Evolutionary conservation across 192 early-diverging fungal genomes (phyloP), one percentile per base, ranked within the genome.

Genomic region (Coemansia sp.): DNA sequence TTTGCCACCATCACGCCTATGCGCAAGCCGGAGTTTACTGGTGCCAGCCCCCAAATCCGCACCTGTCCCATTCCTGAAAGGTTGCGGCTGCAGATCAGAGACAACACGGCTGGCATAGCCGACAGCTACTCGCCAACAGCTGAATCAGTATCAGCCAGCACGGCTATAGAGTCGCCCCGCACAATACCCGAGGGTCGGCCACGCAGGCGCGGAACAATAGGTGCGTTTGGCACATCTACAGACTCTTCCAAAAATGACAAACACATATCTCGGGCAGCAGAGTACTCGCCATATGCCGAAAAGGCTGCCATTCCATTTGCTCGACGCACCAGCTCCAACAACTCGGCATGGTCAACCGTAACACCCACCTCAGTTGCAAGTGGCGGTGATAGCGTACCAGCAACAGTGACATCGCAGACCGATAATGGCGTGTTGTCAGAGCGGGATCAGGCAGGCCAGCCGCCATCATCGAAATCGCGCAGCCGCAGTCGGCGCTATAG

Each of bases 61-160:
- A 75, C 72, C 14, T 75, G 72, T 19, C 72, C 72, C 15, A 75
- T 75, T 15, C 72, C 72, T 12, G 72, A 75, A 38, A 45, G 60
- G 10, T 33, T 75, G 38, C 72, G 61, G 3, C 33, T 68, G 31
- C 65, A 64, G 49, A 31, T 59, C 40, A 40, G 44, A 18, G 72
- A 75, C 13, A 19, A 36, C 13, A 10, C 20, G 6, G 4, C 21
- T 5, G 57, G 60, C 2, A 55, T 39, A 2, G 23, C 48, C 11
- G 65, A 55, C 14, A 57, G 38, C 50, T 50, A 36, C 28, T 64
- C 65, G 31, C 57, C 65, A 1, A 57, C 53, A 8, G 37, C 37
- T 3, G 26, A 52, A 26, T 38, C 53, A 8, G 48, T 46, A 42
- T 72, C 63, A 9, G 54, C 60, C 11, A 62, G 53, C 33, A 57